Conservation (phyloP, 495 filamentous ascomycete genomes). For the Tuber borchii region DNA sequence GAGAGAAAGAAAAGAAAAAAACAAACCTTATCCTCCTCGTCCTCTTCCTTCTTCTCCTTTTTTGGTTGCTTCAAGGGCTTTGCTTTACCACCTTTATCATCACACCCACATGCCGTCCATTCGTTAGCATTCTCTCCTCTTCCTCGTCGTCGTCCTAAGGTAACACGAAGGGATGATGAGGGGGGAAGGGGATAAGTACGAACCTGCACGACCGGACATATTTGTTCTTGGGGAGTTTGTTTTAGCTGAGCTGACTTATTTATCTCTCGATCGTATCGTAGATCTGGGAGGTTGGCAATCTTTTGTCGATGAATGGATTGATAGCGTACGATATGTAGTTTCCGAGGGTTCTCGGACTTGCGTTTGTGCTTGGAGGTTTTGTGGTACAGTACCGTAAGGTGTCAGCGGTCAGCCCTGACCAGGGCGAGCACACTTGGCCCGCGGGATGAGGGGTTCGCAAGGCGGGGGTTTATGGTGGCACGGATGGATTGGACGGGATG, state of each 20-base stretch:
- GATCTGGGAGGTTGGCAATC: constrained; percentile 6
- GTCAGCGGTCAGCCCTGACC: neutral
- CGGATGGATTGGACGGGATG: too few relatives aligned
- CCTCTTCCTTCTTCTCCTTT: constrained; percentile 40
- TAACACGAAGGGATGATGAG: neutral
- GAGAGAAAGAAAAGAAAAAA: neutral
- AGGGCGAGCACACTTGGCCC: neutral
- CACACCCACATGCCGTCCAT: neutral
- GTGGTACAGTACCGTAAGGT: neutral
- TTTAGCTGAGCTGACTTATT: neutral
- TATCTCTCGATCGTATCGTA: constrained; percentile 1
- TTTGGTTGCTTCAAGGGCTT: constrained; percentile 42
- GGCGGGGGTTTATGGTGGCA: neutral
- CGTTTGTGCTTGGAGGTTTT: too few relatives aligned
- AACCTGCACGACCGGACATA: constrained; percentile 41
- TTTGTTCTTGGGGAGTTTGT: constrained; percentile 5
- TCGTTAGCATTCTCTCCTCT: constrained; percentile 9
- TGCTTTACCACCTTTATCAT: constrained; percentile 38
- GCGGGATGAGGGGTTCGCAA: neutral
- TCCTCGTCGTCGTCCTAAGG: neutral
- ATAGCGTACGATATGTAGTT: neutral
- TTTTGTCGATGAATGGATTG: neutral
- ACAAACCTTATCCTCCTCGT: constrained; percentile 36
- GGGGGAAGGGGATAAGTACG: constrained; percentile 2
- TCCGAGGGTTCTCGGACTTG: neutral